Conservation (phyloP, 2,329 filamentous ascomycete genomes). For the Aspergillus novofumigatus region DNA sequence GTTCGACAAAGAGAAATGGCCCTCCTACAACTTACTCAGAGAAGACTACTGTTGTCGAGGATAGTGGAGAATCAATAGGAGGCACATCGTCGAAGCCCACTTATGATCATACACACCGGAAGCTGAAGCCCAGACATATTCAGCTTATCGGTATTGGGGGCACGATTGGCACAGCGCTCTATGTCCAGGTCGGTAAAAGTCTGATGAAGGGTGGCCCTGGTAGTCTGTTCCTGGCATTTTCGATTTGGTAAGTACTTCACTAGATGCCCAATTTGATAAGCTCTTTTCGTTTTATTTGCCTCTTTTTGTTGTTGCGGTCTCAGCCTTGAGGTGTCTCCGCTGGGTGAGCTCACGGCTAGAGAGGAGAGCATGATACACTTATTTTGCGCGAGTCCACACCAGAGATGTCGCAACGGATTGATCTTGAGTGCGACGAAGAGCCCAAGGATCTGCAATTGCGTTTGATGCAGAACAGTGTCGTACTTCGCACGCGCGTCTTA, state of each 20-base stretch:
- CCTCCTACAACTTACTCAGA: conserved; percentile 11
- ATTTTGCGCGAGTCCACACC: too few relatives aligned
- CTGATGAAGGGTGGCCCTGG: conserved; percentile 41
- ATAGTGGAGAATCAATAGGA: conserved; percentile 19
- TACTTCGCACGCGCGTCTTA: conserved; percentile 5
- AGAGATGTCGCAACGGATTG: background rate
- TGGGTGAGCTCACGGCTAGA: background rate
- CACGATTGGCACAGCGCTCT: conserved; percentile 42
- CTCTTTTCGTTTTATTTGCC: background rate
- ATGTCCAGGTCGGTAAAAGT: conserved; percentile 40
- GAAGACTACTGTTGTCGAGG: conserved; percentile 14
- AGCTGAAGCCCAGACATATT: conserved; percentile 43
- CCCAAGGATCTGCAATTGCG: background rate
- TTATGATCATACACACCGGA: conserved; percentile 37
- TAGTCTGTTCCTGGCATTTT: conserved; percentile 43
- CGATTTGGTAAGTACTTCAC: conserved; percentile 39
- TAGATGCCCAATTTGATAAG: background rate
- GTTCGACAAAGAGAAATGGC: conserved; percentile 8
- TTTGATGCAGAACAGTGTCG: background rate
- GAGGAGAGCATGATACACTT: background rate
- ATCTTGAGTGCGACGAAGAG: background rate
- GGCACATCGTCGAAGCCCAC: conserved; percentile 21
- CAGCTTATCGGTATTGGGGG: conserved; percentile 47
- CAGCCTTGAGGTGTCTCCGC: conserved; percentile 6
- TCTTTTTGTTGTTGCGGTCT: conserved; percentile 4